These are phyloP conservation scores for Coemansia asiatica DNA, from an alignment of 192 early-diverging fungal species.

Conservation along the genomic window DNA sequence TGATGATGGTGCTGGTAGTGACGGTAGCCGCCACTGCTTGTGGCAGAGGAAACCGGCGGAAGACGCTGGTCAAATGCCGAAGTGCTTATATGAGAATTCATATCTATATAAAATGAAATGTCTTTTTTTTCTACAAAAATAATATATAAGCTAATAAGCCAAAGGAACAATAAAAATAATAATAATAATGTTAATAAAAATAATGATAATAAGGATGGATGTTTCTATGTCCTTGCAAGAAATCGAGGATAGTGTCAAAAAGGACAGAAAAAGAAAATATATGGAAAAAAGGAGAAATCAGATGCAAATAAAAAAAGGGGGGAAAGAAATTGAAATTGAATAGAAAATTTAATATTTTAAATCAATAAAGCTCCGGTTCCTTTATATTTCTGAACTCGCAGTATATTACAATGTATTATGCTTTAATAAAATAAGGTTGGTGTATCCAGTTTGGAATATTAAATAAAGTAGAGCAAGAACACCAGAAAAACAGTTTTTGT, in stretches of 20 bases:
- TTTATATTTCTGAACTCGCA: neutral
- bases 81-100: neutral
- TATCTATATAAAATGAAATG: neutral
- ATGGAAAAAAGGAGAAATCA: neutral
- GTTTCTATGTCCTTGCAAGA: too few relatives aligned
- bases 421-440: neutral
- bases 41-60: neutral
- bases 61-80: slow-evolving; percentile 6
- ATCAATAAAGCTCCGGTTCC: slow-evolving; percentile 3
- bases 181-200: slow-evolving; percentile 2
- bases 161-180: neutral
- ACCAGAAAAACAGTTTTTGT: neutral
- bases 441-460: neutral
- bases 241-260: too few relatives aligned
- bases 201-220: neutral
- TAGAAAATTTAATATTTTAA: neutral
- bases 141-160: neutral
- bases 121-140: neutral
- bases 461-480: neutral
- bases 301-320: neutral
- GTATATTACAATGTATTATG: neutral
- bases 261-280: neutral
- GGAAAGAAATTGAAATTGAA: too few relatives aligned
- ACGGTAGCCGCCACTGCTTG: neutral
- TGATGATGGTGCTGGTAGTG: slow-evolving; percentile 9